Percentiles rank a stretch among this genome's conserved stretches.
Evolutionary conservation across 805 yeast genomes (phyloP).

Genomic region (Wickerhamomyces kurtzmanii): DNA sequence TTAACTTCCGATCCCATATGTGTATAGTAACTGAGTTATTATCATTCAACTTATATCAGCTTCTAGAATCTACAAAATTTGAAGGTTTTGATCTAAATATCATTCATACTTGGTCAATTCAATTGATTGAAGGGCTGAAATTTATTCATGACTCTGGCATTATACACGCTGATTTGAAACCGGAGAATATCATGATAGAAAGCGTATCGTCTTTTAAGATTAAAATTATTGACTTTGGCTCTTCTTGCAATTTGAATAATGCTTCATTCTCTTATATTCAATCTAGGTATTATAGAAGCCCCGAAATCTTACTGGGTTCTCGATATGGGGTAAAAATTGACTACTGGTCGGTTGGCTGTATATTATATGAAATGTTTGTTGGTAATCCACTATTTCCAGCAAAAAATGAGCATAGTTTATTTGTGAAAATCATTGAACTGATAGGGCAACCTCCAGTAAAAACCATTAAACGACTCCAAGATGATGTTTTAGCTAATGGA

Average conservation of each 20-base stretch:
- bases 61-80: constrained; percentile 38
- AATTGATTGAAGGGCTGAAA: constrained; percentile 49
- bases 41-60: constrained; percentile 56
- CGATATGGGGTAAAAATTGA: constrained; percentile 74
- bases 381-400: constrained; percentile 86
- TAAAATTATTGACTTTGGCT: constrained; percentile 77
- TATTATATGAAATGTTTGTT: constrained; percentile 79
- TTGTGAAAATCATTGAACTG: constrained; percentile 60
- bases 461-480: constrained; percentile 28
- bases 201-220: constrained; percentile 34
- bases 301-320: constrained; percentile 65
- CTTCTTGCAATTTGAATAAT: constrained; percentile 49
- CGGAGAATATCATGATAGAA: constrained; percentile 65
- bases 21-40: constrained; percentile 72
- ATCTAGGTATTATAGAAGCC: constrained; percentile 72
- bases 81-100: constrained; percentile 35
- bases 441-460: constrained; percentile 71
- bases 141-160: constrained; percentile 46
- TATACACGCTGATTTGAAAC: constrained; percentile 82
- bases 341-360: constrained; percentile 88
- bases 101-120: constrained; percentile 36
- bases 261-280: constrained; percentile 79
- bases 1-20: constrained; percentile 72
- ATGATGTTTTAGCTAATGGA: constrained; percentile 24
- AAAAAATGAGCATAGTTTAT: constrained; percentile 70